Conservation (phyloP, 768 basidiomycete species). For the Tulasnella calospora region DNA sequence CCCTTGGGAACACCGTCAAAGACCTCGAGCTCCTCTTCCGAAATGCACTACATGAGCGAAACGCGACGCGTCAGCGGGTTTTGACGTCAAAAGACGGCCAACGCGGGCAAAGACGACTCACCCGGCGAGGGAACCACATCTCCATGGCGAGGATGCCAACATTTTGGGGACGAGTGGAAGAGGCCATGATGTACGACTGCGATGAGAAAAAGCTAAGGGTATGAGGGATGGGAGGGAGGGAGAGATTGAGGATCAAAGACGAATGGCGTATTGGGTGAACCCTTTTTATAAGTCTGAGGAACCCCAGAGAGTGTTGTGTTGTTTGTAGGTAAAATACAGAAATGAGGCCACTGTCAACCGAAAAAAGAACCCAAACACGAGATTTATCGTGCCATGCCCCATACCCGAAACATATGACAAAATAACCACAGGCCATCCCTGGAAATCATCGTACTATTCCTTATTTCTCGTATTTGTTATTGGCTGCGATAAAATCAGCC, state of each 20-base stretch:
- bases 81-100: background rate
- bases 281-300: too few species aligned
- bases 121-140: slow-evolving; percentile 89
- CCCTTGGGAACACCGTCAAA: slow-evolving; percentile 93
- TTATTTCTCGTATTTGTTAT: background rate
- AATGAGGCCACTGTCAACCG: background rate
- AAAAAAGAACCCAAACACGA: background rate
- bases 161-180: slow-evolving; percentile 65
- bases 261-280: background rate
- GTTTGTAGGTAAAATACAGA: background rate
- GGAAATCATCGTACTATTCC: background rate
- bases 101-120: slow-evolving; percentile 40
- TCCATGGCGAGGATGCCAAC: slow-evolving; percentile 93
- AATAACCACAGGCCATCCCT: background rate
- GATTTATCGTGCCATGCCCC: slow-evolving; percentile 7
- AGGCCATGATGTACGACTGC: slow-evolving; percentile 21
- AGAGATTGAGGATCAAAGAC: background rate
- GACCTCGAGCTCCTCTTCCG: slow-evolving; percentile 87
- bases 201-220: background rate
- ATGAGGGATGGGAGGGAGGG: slow-evolving; percentile 7
- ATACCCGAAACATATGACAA: background rate
- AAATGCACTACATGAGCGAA: slow-evolving; percentile 67
- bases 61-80: slow-evolving; percentile 23
- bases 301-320: too few species aligned
- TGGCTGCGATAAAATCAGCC: background rate